Evolutionary conservation across 176 grass and related monocot species (phyloP), one percentile per base, ranked within the genome.

Genomic region (Zizania latifolia): DNA sequence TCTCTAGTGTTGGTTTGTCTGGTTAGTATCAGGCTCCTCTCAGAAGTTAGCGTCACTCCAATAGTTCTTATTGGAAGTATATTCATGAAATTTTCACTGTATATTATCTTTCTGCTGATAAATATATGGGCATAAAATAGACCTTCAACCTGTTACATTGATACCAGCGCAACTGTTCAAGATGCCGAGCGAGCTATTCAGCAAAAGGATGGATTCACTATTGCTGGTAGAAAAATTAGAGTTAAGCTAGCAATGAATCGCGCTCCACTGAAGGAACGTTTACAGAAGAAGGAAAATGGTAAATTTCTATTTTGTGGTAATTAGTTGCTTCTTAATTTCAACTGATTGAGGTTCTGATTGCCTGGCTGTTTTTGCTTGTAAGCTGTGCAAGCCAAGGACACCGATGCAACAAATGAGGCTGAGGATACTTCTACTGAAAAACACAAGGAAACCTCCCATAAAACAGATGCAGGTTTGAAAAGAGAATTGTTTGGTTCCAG

Each of bases 141-240:
- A 56, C 9, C 1, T 45, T 67, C 36, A 17, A 1, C 24, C 23
- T 29, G 14, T 72, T 34, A 3, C 65, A 10, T 66, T 80, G 28
- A 7, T 82, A 71, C 66, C 43, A 98, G 91, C 74, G 95, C 91
- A 61, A 85, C 89, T 76, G 82, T 90, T 80, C 73, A 90, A 82
- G 95, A 98, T 86, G 95, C 89, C 51, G 91, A 90, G 59, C 81
- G 76, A 83, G 82, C 89, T 77, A 83, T 98, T 82, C 62, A 98
- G 76, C 72, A 94, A 60, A 98, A 98, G 84, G 92, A 90, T 79
- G 89, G 84, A 44, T 85, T 74, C 27, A 41, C 68, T 45, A 68
- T 94, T 39, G 79, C 83, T 79, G 82, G 91, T 83, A 92, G 95
- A 73, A 98, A 92, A 84, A 98, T 98, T 36, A 91, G 82, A 79